These are phyloP conservation scores for Fragilariopsis cylindrus DNA, from an alignment of 108 stramenopile species.

Conservation along the genomic window DNA sequence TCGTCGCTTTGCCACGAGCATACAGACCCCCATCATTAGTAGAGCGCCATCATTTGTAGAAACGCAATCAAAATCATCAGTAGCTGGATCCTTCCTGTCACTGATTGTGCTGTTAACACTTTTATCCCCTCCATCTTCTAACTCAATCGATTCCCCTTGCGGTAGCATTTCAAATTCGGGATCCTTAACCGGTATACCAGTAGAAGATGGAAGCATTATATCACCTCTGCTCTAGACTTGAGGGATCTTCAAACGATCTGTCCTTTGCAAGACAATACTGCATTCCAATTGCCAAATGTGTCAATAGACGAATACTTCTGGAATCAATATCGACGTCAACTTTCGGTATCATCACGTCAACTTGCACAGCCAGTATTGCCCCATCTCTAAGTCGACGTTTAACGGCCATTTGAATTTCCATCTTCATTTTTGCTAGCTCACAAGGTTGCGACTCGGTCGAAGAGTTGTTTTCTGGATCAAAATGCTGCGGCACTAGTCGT, in stretches of 20 bases:
- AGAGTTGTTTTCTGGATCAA: neutral
- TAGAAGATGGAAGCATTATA: neutral
- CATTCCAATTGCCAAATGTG: slow-evolving; percentile 32
- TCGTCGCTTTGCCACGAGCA: slow-evolving; percentile 22
- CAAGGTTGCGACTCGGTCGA: too few relatives aligned
- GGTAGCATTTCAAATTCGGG: neutral
- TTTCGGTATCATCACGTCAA: slow-evolving; percentile 56
- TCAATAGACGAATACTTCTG: slow-evolving; percentile 32
- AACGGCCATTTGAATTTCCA: slow-evolving; percentile 68
- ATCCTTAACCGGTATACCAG: neutral
- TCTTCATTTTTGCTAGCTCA: slow-evolving; percentile 18
- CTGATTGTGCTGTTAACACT: too few relatives aligned
- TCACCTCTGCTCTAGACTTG: slow-evolving; percentile 13
- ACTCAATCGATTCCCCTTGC: neutral
- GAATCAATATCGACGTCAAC: slow-evolving; percentile 55
- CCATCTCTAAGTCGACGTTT: slow-evolving; percentile 66
- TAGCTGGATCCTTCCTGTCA: neutral
- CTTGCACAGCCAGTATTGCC: slow-evolving; percentile 58
- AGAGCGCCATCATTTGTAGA: too few relatives aligned
- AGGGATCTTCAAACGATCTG: slow-evolving; percentile 78
- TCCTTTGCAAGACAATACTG: slow-evolving; percentile 72
- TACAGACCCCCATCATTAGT: slow-evolving; percentile 13
- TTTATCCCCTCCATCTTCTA: too few relatives aligned
- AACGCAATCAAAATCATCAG: slow-evolving; percentile 2
- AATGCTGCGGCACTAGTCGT: slow-evolving; percentile 9